A percentile compares a stretch with the other conserved stretches of the same genome.
Conservation (phyloP, 495 filamentous ascomycete species). For the Aspergillus conjunctus region DNA sequence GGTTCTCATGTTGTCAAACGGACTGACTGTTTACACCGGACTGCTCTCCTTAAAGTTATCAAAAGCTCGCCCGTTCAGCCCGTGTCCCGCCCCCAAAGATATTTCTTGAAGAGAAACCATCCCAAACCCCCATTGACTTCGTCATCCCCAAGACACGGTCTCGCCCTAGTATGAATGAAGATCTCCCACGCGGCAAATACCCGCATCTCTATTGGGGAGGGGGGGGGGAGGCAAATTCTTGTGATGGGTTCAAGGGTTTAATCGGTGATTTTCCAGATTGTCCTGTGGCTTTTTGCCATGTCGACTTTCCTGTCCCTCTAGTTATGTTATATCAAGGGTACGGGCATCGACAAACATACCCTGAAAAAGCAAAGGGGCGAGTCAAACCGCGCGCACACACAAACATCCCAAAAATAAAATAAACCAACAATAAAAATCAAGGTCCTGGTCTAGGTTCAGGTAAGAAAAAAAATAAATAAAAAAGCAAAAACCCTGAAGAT, state of each 20-base stretch:
- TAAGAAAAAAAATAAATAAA: background rate
- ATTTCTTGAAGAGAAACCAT: too few relatives aligned
- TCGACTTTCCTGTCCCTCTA: background rate
- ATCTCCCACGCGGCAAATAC: background rate
- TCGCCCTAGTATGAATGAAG: background rate
- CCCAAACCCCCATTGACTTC: too few relatives aligned
- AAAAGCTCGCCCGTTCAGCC: too few relatives aligned
- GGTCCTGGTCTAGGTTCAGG: background rate
- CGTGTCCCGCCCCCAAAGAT: too few relatives aligned
- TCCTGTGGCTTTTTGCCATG: background rate
- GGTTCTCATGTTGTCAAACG: background rate
- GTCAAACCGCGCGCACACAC: background rate
- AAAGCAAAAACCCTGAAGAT: background rate
- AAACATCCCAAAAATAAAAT: background rate
- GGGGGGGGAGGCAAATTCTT: background rate
- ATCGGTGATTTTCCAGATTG: background rate
- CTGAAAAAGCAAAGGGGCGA: background rate
- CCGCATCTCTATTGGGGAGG: background rate
- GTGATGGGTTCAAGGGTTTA: conserved; percentile 5
- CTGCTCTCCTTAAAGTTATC: too few relatives aligned
- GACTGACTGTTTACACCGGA: too few relatives aligned
- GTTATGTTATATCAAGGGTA: background rate
- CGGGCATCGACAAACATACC: background rate
- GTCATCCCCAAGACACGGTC: background rate
- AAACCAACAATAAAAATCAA: background rate